Conservation (phyloP, 2,329 filamentous ascomycete genomes). For the Xylaria sp. region DNA sequence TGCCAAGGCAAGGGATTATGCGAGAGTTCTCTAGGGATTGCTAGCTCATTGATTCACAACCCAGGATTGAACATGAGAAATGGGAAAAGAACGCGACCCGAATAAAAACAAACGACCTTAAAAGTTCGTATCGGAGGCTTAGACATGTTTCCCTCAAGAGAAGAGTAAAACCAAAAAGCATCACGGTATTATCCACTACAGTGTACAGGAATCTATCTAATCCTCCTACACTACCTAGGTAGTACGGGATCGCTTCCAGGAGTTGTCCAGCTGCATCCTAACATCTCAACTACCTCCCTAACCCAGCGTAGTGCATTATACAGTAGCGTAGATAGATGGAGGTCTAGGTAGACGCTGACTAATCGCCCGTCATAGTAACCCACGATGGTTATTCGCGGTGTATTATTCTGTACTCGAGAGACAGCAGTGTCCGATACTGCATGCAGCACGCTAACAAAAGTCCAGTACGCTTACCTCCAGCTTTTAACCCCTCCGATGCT, state of each 20-base stretch:
- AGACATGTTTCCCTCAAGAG: background rate
- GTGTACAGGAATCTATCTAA: background rate
- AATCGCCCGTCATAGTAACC: background rate
- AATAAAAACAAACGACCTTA: background rate
- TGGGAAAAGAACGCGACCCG: background rate
- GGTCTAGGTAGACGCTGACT: background rate
- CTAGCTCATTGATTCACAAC: background rate
- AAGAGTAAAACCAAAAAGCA: background rate
- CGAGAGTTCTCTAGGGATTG: background rate
- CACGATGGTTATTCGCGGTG: background rate
- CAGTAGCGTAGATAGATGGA: background rate
- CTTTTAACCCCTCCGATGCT: constrained; percentile 6
- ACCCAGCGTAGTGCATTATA: background rate
- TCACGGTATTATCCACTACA: background rate
- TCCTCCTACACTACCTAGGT: no score
- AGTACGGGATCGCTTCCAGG: background rate
- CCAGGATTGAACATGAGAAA: background rate
- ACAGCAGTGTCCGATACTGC: background rate
- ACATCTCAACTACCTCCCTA: background rate
- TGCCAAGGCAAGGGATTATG: constrained; percentile 17
- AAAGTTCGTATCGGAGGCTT: background rate
- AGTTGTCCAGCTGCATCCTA: background rate
- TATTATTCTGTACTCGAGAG: background rate
- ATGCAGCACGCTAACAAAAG: constrained; percentile 20
- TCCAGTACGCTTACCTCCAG: background rate